Evolutionary conservation across 805 yeast species (phyloP).

Genomic region (Zygotorulaspora florentina): DNA sequence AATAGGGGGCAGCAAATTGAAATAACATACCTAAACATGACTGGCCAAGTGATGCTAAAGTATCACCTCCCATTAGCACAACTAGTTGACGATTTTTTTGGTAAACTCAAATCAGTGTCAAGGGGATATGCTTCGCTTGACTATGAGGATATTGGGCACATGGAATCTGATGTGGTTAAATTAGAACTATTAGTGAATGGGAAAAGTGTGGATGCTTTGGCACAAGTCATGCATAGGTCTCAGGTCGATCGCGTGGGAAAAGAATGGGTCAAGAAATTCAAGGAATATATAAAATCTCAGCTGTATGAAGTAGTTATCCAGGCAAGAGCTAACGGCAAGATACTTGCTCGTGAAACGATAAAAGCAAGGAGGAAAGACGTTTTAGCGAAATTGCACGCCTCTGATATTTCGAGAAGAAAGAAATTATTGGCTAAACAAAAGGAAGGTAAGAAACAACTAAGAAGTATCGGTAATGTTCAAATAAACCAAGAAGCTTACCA

Average conservation of each 20-base stretch:
- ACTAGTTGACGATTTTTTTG: constrained; percentile 92
- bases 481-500: constrained; percentile 86
- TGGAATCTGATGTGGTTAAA: constrained; percentile 74
- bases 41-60: constrained; percentile 76
- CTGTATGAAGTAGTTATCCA: constrained; percentile 91
- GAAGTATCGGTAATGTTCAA: constrained; percentile 65
- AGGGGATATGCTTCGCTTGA: constrained; percentile 92
- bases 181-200: constrained; percentile 89
- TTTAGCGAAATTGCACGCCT: constrained; percentile 87
- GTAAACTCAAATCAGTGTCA: constrained; percentile 83
- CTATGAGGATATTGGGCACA: constrained; percentile 90
- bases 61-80: constrained; percentile 84
- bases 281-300: constrained; percentile 73
- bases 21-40: constrained; percentile 59
- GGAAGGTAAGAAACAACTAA: constrained; percentile 84
- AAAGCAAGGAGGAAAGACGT: constrained; percentile 94
- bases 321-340: constrained; percentile 74
- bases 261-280: constrained; percentile 79
- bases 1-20: constrained; percentile 83
- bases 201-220: constrained; percentile 81
- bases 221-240: constrained; percentile 82
- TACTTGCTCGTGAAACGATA: constrained; percentile 88
- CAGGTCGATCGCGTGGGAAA: constrained; percentile 70
- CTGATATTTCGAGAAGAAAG: constrained; percentile 86
- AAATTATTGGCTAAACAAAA: constrained; percentile 84